Percentiles rank a stretch among this genome's conserved stretches.
phyloP scores from a whole-genome alignment of 108 stramenopile genomes.

The Mediolabrus comicus region DNA sequence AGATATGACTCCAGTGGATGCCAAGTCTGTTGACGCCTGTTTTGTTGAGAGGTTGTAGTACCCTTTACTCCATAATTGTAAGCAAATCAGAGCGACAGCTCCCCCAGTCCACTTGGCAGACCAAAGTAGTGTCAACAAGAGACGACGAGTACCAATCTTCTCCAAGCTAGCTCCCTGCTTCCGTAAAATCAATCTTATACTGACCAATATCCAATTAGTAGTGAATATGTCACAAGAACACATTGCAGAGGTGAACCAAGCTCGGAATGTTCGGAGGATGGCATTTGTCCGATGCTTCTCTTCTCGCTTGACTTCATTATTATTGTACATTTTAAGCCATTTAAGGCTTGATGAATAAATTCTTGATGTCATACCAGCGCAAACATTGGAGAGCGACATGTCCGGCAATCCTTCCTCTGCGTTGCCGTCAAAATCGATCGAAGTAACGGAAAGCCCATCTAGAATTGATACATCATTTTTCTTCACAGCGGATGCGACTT shows the following conservation, averaged over 20 bases:
- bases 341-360: background rate
- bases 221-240: background rate
- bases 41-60: background rate
- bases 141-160: background rate
- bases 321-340: background rate
- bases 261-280: background rate
- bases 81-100: background rate
- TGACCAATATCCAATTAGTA: background rate
- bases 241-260: background rate
- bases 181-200: background rate
- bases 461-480: background rate
- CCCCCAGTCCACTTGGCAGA: background rate
- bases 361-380: background rate
- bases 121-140: background rate
- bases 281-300: background rate
- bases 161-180: background rate
- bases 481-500: background rate
- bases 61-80: background rate
- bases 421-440: no score
- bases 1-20: background rate
- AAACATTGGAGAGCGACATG: background rate
- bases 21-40: background rate
- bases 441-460: background rate
- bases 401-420: background rate
- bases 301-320: background rate